A percentile compares a stretch with the other conserved stretches of the same genome.
These are phyloP conservation scores for Willaertia magna DNA, from an alignment of 208 protist species.

Conservation along the genomic window DNA sequence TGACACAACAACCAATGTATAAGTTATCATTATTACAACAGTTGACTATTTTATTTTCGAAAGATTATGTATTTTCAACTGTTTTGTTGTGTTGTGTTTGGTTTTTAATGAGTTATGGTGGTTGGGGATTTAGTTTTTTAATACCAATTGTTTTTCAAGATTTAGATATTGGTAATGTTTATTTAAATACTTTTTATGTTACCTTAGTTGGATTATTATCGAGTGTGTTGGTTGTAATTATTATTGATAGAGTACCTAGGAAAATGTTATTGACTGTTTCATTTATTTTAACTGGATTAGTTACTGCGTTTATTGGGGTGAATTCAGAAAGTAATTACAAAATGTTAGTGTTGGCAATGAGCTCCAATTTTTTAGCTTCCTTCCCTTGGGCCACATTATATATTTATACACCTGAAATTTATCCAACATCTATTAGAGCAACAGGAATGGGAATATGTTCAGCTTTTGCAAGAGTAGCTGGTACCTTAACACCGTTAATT, in stretches of 20 bases:
- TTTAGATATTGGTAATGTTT: neutral
- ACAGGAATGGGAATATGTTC: neutral
- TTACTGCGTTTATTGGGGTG: neutral
- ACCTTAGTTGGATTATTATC: neutral
- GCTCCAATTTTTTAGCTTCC: neutral
- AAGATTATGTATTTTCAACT: neutral
- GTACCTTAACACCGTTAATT: neutral
- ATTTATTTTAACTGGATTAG: neutral
- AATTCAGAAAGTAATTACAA: too few relatives aligned
- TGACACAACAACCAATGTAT: too few relatives aligned
- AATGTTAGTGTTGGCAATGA: neutral
- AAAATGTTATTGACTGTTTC: neutral
- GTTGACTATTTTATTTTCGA: neutral
- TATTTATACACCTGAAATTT: neutral
- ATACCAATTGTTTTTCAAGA: neutral
- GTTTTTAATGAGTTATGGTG: neutral
- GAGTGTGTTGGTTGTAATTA: neutral
- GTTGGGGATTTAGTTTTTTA: neutral
- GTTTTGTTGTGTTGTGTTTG: neutral
- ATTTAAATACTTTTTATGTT: neutral
- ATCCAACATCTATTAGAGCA: neutral
- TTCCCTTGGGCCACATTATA: neutral
- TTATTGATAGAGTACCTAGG: neutral
- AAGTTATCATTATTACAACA: neutral
- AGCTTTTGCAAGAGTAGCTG: neutral